phyloP scores from a whole-genome alignment of 2,329 filamentous ascomycete species.

The Cercospora janseana region DNA sequence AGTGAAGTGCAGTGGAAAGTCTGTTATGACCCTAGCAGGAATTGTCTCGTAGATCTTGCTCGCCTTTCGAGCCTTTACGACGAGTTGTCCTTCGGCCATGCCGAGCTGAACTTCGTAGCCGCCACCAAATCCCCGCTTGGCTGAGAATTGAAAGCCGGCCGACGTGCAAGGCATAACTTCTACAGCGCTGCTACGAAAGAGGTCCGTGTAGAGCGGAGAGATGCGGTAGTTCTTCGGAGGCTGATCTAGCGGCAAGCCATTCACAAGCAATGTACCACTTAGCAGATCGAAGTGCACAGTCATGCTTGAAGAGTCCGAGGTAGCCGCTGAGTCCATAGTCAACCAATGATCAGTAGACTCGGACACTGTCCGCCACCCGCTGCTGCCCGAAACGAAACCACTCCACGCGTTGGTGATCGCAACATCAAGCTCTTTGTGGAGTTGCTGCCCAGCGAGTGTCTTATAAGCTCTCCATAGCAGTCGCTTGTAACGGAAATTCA shows the following conservation, averaged over 20 bases:
- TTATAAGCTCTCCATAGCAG: constrained; percentile 24
- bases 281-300: constrained; percentile 48
- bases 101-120: constrained; percentile 57
- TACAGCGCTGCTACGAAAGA: constrained; percentile 57
- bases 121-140: constrained; percentile 34
- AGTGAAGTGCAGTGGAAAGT: constrained; percentile 54
- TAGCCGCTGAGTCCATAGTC: constrained; percentile 27
- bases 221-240: constrained; percentile 54
- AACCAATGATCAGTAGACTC: constrained; percentile 24
- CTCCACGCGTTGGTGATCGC: constrained; percentile 45
- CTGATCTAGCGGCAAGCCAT: constrained; percentile 51
- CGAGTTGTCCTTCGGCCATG: constrained; percentile 25
- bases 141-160: constrained; percentile 54
- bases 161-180: constrained; percentile 53
- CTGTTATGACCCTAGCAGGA: constrained; percentile 38
- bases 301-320: neutral
- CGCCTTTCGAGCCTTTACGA: constrained; percentile 43
- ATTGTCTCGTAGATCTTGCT: constrained; percentile 40
- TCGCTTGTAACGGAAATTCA: constrained; percentile 15
- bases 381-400: constrained; percentile 26
- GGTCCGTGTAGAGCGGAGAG: constrained; percentile 44
- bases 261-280: constrained; percentile 50
- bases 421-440: constrained; percentile 18
- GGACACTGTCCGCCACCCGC: constrained; percentile 16
- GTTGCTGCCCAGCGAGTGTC: constrained; percentile 8